Conservation (phyloP, 2,329 filamentous ascomycete genomes). For the Ambrosiella cleistominuta region DNA sequence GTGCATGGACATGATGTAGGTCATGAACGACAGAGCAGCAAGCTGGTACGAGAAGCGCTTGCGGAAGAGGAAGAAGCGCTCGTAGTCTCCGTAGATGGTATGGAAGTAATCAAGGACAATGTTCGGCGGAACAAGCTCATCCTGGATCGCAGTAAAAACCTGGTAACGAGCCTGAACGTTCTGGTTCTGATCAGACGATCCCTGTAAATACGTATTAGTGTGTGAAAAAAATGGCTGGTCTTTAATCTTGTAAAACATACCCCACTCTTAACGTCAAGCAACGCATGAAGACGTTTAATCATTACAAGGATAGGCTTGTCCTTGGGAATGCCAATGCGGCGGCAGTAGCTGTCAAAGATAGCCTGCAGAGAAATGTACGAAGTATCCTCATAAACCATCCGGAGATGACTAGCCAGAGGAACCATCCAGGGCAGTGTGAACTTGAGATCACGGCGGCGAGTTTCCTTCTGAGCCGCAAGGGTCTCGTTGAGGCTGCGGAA, state of each 20-base stretch:
- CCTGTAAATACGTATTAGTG: constrained; percentile 13
- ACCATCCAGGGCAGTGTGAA: constrained; percentile 95
- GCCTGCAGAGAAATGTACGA: constrained; percentile 89
- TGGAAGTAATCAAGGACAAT: constrained; percentile 82
- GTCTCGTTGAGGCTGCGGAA: constrained; percentile 96
- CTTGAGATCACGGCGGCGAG: constrained; percentile 76
- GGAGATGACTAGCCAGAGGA: constrained; percentile 81
- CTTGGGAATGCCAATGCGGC: constrained; percentile 71
- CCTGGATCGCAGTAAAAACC: constrained; percentile 86
- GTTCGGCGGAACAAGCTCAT: constrained; percentile 74
- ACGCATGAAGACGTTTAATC: constrained; percentile 76
- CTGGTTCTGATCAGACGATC: constrained; percentile 23
- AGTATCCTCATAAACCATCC: constrained; percentile 87
- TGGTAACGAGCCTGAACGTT: constrained; percentile 71
- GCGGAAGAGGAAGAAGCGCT: constrained; percentile 97
- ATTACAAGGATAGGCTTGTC: constrained; percentile 91
- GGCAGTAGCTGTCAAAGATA: constrained; percentile 91
- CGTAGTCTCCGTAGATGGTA: constrained; percentile 67
- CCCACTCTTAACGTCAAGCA: constrained; percentile 49
- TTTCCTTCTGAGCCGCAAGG: constrained; percentile 84
- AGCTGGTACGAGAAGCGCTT: constrained; percentile 93
- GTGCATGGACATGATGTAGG: constrained; percentile 94
- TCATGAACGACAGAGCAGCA: constrained; percentile 92
- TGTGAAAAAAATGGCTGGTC: not conserved
- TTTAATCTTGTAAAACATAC: constrained; percentile 24